Base-by-base conservation (phyloP, 2,329 filamentous ascomycete species). In the Dothideomycetes sp. region DNA sequence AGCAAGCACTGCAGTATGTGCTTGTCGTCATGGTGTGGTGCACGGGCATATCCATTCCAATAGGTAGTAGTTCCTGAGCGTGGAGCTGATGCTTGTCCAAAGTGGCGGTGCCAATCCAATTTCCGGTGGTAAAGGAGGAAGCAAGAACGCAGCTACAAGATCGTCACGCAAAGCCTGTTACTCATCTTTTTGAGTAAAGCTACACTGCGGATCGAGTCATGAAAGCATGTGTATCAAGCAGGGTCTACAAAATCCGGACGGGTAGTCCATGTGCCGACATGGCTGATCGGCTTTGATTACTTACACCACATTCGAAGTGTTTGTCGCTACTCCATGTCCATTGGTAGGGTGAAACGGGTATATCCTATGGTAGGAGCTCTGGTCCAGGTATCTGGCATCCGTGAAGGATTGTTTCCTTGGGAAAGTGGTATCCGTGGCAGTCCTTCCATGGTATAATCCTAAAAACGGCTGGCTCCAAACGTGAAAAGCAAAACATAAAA, bases 401-500 rank as follows among this genome's bases (percentile, higher is more conserved):
- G n/a, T n/a, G n/a, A n/a, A n/a, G n/a, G n/a, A n/a, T n/a, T n/a
- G n/a, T n/a, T n/a, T n/a, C n/a, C n/a, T n/a, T n/a, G n/a, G n/a
- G n/a, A n/a, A n/a, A n/a, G n/a, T 14, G 10, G 5, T 34, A 36
- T 43, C 40, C 40, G 35, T 36, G 34, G 34, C 40, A 31, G 33
- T 30, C 27, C 32, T 37, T 22, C 24, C 7, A 27, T 12, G 22
- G 22, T 36, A 36, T 12, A 27, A 22, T 17, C 16, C 34, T 16
- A 36, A 39, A 34, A 41, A 30, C 31, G 34, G 34, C 39, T 41
- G 39, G 34, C 29, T 41, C 39, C 39, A 16, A 40, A 36, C n/a
- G n/a, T 38, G 34, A 34, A 46, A 36, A 41, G 35, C 35, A 41
- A 42, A 44, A 41, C 24, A 40, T 17, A 41, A 34, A 16, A 22